Base-by-base conservation (phyloP, 2,329 filamentous ascomycete species). In the Fusarium nelsonii region DNA sequence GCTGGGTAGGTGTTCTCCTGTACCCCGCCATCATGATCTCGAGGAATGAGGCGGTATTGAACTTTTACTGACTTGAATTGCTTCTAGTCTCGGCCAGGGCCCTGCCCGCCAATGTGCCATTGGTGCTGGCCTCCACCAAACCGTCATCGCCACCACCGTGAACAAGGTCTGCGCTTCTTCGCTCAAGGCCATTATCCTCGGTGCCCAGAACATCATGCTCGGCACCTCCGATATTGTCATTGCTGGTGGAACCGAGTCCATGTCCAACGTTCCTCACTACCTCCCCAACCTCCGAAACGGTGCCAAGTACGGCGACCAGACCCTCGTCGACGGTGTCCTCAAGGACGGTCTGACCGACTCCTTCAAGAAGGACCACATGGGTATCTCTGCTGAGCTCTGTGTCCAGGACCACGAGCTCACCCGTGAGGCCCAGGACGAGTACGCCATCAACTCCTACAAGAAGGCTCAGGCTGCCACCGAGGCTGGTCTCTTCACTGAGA, bases 111-210 rank as follows among this genome's bases (percentile, higher is more conserved):
- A 99, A 84, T 97, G 92, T 81, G 93, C 94, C 75, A 88, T 99
- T 77, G 89, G 90, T 75, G 96, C 93, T 76, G 96, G 96, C 68
- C 92, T 99, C 70, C 84, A 89, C 56, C 87, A 97, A 69, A 87
- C 87, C 56, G 92, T 92, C 70, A 88, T 97, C 74, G 92, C 91
- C 83, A 99, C 96, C 45, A 97, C 94, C 53, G 89, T 99, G 78
- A 99, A 99, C 91, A 99, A 99, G 86, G 96, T 99, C 79, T 99
- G 96, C 87, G 96, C 96, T 70, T 97, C 94, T 11, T 91, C 91
- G 44, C 85, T 97, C 79, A 99, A 99, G 86, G 93, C 96, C 73
- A 91, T 99, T 78, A 93, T 97, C 72, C 87, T 99, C 65, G 96
- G 92, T 73, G 93, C 95, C 52, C 96, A 98, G 83, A 97, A 95